phyloP scores from a whole-genome alignment of 306 rosid genomes.

The Vigna reflexopilosa region DNA sequence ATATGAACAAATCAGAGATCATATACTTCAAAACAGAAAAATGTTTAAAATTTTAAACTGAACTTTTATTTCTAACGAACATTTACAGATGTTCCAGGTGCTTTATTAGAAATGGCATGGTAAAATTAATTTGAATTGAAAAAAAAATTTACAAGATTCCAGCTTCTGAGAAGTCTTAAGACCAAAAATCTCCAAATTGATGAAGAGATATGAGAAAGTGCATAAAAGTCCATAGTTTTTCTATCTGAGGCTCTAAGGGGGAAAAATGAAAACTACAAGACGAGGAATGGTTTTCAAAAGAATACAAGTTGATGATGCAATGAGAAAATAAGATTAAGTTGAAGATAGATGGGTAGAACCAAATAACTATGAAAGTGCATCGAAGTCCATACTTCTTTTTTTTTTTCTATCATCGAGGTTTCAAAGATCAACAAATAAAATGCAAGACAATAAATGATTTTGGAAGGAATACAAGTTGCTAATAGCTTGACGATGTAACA shows the following conservation, averaged over 20 bases:
- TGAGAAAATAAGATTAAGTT: not conserved
- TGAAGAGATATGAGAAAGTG: not conserved
- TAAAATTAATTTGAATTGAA: conserved; percentile 1
- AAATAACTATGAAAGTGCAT: too few species aligned
- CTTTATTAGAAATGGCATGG: conserved; percentile 9
- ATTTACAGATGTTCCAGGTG: conserved; percentile 18
- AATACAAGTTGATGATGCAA: not conserved
- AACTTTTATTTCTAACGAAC: conserved; percentile 12
- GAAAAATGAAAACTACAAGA: too few species aligned
- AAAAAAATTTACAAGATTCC: conserved; percentile 4
- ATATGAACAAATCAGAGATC: conserved; percentile 48
- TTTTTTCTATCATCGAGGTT: not conserved
- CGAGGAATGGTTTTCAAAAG: too few species aligned
- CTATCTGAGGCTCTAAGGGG: too few species aligned
- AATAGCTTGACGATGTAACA: not conserved
- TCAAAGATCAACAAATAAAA: not conserved
- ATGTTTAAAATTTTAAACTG: not conserved
- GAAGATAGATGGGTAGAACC: not conserved
- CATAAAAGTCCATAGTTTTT: too few species aligned
- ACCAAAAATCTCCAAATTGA: not conserved
- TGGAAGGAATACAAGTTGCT: not conserved
- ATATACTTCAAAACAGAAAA: conserved; percentile 32
- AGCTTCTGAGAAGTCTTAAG: not conserved
- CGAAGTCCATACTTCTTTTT: too few species aligned
- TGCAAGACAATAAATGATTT: not conserved